Base-by-base conservation (phyloP, 1,139 yeast genomes). In the Geotrichum carabidarum region DNA sequence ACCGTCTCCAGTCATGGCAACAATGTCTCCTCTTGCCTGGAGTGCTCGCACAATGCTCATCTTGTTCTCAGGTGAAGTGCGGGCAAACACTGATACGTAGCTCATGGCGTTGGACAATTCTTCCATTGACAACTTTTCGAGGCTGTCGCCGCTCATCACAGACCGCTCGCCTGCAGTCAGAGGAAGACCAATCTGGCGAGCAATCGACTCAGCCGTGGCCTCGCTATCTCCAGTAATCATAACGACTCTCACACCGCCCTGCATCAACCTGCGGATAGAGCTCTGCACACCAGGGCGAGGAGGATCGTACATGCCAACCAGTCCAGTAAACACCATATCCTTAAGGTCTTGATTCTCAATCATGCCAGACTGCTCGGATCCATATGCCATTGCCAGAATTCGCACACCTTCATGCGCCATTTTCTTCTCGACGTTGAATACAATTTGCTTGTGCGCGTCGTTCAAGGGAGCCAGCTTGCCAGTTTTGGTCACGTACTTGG, bases 1-100 rank as follows among this genome's bases (percentile, higher is more conserved):
- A 72, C 99, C 99, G 71, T 93, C 99, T 62, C 99, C 99, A 9
- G 98, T 93, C 99, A 93, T 93, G 43, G 97, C 99, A 50, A 93
- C 99, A 59, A 91, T 84, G 70, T 93, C 96, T 48, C 97, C 98
- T 64, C 95, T 80, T 66, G 83, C 79, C 71, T 93, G 97, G 63
- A 93, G 78, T 0, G 97, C 97, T 65, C 87, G 81, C 35, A 93
- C 96, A 71, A 93, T 93, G 53, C 86, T 78, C 58, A 93, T 87
- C 70, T 93, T 93, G 74, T 93, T 96, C 68, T 91, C 96, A 1
- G 99, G 99, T 0, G 97, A 86, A 9, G 97, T 91, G 74, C 99
- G 82, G 1, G 98, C 98, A 75, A 93, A 91, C 6, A 93, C 91
- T 32, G 93, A 84, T 30, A 91, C 95, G 60, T 85, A 81, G 58